Evolutionary conservation across 202 grass and related monocot species (phyloP), one percentile per base, ranked within the genome.

Genomic region (Carex sylvatica): DNA sequence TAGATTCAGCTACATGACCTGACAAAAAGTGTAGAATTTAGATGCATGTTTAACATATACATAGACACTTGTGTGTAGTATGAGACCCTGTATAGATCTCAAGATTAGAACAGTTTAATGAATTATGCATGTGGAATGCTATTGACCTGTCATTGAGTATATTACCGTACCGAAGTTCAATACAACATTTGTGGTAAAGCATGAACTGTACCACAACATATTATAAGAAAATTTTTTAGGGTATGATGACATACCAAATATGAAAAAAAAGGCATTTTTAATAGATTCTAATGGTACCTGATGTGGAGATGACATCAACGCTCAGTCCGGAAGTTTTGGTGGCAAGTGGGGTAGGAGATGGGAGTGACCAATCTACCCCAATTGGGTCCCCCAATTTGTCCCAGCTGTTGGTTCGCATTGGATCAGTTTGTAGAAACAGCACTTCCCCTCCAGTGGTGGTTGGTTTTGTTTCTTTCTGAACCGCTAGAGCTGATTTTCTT

Each of bases 301-400:
- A 64, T 13, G 79, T 64, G 47, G 85, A 87, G 61, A 71, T 58
- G 28, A 26, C 59, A 74, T 35, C 20, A 65, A 42, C 20, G 3
- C 71, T 58, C 79, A 70, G 46, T 54, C 65, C 55, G 38, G 68
- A 86, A 74, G 54, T 26, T 59, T 82, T 82, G 30, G 65, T 13
- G 28, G 69, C 64, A 68, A 82, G 63, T 28, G 85, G 85, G 22
- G 85, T 87, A 65, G 85, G 85, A 76, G 85, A 87, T 40, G 85
- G 85, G 30, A 87, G 80, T 5, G 85, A 62, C 85, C 79, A 82
- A 70, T 86, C 79, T 58, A 58, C 31, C 36, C 79, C 52, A 46
- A 58, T 26, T 30, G 61, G 65, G 15, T 82, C 68, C 6, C 44
- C 77, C 62, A 46, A 61, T 30, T 80, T 81, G 46, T 53, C 65